Evolutionary conservation across 768 basidiomycete species (phyloP).

Genomic region (Lepiota venenata): DNA sequence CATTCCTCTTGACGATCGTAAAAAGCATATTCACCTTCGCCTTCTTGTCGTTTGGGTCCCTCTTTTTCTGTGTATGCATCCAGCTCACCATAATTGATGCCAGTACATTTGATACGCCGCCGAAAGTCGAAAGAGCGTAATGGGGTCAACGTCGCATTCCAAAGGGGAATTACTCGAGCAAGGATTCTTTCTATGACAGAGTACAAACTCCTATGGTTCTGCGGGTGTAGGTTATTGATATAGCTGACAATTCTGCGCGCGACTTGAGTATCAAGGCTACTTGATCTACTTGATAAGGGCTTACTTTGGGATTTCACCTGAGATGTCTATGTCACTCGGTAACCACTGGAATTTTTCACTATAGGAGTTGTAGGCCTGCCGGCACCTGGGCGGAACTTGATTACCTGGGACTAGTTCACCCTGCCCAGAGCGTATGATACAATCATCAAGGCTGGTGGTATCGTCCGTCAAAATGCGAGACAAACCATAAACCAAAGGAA

Average conservation of each 20-base stretch:
- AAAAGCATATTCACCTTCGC: background rate
- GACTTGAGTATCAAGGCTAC: no score
- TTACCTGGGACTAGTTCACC: constrained; percentile 3
- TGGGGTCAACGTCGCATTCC: constrained; percentile 15
- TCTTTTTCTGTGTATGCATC: background rate
- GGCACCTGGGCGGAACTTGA: background rate
- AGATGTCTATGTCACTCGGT: constrained; percentile 18
- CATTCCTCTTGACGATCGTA: background rate
- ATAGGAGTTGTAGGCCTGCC: background rate
- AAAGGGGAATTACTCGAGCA: constrained; percentile 22
- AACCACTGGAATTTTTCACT: constrained; percentile 20
- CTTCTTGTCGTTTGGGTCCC: background rate
- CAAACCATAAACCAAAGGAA: constrained; percentile 30
- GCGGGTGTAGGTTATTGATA: constrained; percentile 34
- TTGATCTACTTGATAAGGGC: background rate
- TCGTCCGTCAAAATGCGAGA: constrained; percentile 14
- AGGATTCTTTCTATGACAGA: constrained; percentile 20
- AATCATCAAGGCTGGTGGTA: constrained; percentile 12
- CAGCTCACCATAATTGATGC: background rate
- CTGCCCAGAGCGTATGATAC: constrained; percentile 13
- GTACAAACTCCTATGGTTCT: constrained; percentile 15
- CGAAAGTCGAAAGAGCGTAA: background rate
- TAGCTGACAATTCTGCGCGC: constrained; percentile 23
- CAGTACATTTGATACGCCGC: background rate
- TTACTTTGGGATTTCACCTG: constrained; percentile 15